A percentile compares a stretch with the other conserved stretches of the same genome.
These are phyloP conservation scores for Gypsophila paniculata DNA, from an alignment of 179 eudicot genomes.

Conservation along the genomic window DNA sequence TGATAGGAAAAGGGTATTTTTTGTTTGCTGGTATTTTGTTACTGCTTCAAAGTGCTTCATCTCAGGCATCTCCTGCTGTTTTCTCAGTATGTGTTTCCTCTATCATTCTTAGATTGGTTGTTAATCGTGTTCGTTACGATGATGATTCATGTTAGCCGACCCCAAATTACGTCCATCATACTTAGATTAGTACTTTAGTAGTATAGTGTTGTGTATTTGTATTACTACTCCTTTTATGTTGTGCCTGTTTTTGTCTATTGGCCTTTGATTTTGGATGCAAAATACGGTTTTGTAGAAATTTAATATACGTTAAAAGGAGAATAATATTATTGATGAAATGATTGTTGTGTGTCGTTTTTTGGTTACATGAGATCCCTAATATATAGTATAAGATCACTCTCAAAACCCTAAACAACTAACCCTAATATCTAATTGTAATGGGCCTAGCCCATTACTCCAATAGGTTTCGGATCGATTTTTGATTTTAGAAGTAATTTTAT, in stretches of 20 bases:
- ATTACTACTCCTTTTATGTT: neutral
- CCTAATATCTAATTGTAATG: too few relatives aligned
- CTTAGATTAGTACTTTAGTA: too few relatives aligned
- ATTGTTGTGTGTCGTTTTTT: too few relatives aligned
- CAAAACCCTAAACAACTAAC: too few relatives aligned
- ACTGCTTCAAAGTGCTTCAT: conserved; percentile 36
- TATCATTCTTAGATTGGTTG: neutral
- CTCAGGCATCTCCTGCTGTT: conserved; percentile 49
- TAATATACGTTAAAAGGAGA: too few relatives aligned
- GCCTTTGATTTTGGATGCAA: neutral
- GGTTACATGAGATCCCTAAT: too few relatives aligned
- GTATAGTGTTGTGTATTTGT: too few relatives aligned
- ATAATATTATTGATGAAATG: too few relatives aligned
- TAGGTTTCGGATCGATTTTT: conserved; percentile 1
- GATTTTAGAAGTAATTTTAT: neutral
- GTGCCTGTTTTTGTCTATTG: neutral
- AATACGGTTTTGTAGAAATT: too few relatives aligned
- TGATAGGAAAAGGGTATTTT: conserved; percentile 28
- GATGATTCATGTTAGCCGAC: neutral
- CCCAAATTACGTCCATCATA: neutral
- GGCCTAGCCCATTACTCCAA: too few relatives aligned
- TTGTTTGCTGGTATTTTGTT: conserved; percentile 34
- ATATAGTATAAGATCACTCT: neutral
- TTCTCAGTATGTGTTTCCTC: conserved; percentile 42
- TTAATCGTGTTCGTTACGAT: neutral